A percentile compares a stretch with the other conserved stretches of the same genome.
Conservation (phyloP, 2,329 filamentous ascomycete species). For the Xylaria sp. region DNA sequence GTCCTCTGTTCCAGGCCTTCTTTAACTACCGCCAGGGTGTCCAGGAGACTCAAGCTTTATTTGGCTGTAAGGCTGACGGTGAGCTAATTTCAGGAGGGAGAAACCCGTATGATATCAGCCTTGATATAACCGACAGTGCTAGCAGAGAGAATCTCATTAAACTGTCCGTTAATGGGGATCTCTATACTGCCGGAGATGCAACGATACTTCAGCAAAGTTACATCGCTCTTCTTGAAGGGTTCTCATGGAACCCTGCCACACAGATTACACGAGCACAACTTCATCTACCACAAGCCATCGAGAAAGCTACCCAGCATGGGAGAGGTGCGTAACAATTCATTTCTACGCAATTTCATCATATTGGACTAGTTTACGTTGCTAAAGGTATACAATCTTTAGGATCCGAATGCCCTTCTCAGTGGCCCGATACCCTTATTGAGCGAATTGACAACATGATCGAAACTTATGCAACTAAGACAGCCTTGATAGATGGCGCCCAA, state of each 20-base stretch:
- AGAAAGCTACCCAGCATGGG: too few species aligned
- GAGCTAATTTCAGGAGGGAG: not conserved
- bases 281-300: too few species aligned
- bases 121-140: not conserved
- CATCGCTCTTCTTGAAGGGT: not conserved
- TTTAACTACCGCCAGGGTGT: slow-evolving; percentile 3
- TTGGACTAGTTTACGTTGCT: too few species aligned
- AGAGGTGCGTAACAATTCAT: not conserved
- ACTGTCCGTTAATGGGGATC: not conserved
- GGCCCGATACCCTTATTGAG: not conserved
- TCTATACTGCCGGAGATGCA: not conserved
- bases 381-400: too few species aligned
- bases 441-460: not conserved
- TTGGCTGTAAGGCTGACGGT: not conserved
- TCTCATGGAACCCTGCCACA: not conserved
- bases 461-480: not conserved
- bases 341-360: too few species aligned
- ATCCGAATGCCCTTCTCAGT: too few species aligned
- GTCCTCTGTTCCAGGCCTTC: slow-evolving; percentile 13
- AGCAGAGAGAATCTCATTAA: not conserved
- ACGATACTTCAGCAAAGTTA: not conserved
- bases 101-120: not conserved
- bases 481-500: not conserved
- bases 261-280: too few species aligned
- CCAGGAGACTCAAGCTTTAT: not conserved